A percentile compares a stretch with the other conserved stretches of the same genome.
phyloP scores from a whole-genome alignment of 2,329 filamentous ascomycete genomes.

The Fusarium continuum region DNA sequence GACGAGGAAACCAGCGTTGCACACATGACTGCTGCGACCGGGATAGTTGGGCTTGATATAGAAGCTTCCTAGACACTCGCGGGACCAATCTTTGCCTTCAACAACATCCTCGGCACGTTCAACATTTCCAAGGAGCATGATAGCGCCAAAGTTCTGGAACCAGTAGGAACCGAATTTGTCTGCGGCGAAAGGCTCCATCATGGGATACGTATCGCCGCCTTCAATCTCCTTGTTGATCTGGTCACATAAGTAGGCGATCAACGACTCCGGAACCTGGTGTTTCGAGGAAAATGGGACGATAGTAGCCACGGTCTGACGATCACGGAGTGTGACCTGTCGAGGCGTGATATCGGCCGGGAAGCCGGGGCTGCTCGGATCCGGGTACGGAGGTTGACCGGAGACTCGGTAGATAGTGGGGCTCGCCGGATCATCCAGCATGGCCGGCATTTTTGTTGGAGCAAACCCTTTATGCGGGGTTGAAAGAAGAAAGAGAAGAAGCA shows the following conservation, averaged over 20 bases:
- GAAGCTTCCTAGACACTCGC: constrained; percentile 86
- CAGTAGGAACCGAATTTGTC: constrained; percentile 83
- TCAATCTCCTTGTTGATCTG: constrained; percentile 92
- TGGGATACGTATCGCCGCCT: constrained; percentile 90
- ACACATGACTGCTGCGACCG: constrained; percentile 88
- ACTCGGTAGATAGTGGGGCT: constrained; percentile 75
- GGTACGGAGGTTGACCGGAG: constrained; percentile 72
- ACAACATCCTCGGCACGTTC: constrained; percentile 66
- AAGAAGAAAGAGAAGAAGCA: neutral
- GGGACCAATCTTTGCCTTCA: constrained; percentile 77
- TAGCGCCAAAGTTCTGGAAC: constrained; percentile 89
- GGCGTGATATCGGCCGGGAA: constrained; percentile 76
- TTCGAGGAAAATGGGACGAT: constrained; percentile 84
- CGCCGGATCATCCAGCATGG: constrained; percentile 80
- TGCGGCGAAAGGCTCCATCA: constrained; percentile 79
- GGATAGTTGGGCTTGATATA: constrained; percentile 96
- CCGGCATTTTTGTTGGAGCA: constrained; percentile 68
- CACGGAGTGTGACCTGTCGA: constrained; percentile 81
- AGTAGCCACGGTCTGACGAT: constrained; percentile 84
- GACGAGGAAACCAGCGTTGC: constrained; percentile 83
- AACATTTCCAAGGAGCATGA: constrained; percentile 85
- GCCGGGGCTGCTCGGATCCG: constrained; percentile 67
- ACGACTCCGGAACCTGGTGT: constrained; percentile 76
- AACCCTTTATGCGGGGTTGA: constrained; percentile 16
- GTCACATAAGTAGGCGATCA: constrained; percentile 81